Evolutionary conservation across 2,329 filamentous ascomycete genomes (phyloP), one percentile per base, ranked within the genome.

Genomic region (Dactylonectria macrodidyma): DNA sequence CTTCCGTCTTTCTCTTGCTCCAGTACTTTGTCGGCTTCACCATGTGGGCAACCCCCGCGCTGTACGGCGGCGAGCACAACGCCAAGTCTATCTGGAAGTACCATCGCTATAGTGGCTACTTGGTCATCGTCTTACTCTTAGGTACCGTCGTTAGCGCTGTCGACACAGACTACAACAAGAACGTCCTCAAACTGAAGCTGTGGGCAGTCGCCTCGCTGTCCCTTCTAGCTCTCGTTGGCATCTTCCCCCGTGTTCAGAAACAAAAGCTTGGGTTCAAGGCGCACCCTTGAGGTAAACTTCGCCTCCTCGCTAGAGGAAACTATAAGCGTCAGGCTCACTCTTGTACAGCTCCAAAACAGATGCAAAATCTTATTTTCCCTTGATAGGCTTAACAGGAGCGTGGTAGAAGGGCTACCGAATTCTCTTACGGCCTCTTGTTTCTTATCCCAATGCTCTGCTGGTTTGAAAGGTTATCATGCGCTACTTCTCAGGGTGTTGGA

Each of bases 41-140:
- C 36, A 93, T 96, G 83, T 98, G 92, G 85, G 94, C 90, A 66
- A 84, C 89, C 3, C 95, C 95, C 0, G 77, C 78, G 1, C 75
- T 97, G 1, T 97, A 95, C 75, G 95, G 95, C 5, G 90, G 93
- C 63, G 90, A 92, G 70, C 91, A 93, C 30, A 90, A 90, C 3
- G 95, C 95, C 22, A 97, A 95, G 86, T 86, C 86, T 26, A 80
- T 97, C 48, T 98, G 95, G 87, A 98, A 97, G 82, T 97, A 95
- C 76, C 96, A 98, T 80, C 90, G 95, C 34, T 82, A 88, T 61
- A 87, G 86, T 24, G 96, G 95, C 2, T 98, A 99, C 78, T 72
- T 90, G 8, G 83, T 95, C 66, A 82, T 95, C 61, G 77, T 91
- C 58, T 76, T 97, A 74, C 86, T 95, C 69, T 82, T 97, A 69